Base-by-base conservation (phyloP, 805 yeast genomes). In the Yamadazyma laniorum region DNA sequence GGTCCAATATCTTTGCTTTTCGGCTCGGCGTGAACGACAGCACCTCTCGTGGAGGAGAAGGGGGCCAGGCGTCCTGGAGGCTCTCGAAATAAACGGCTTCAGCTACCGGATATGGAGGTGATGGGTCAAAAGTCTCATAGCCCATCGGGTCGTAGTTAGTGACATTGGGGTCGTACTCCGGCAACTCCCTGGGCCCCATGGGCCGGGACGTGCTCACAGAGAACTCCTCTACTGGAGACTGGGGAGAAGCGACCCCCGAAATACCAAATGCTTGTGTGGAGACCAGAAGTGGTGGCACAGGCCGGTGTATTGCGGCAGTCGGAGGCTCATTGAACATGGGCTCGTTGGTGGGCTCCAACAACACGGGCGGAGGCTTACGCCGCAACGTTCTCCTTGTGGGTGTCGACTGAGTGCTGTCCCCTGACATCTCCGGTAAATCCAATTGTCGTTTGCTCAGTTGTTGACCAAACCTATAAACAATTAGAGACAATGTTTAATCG, bases 121-220 rank as follows among this genome's bases (percentile, higher is more conserved):
- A 26, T 15, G 16, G 22, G 5, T 14, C 23, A 21, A 25, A 7
- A 6, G 12, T 12, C 19, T 25, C 37, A 6, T 8, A 19, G 6
- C 37, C 37, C 37, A 34, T 21, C 17, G 42, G 31, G 25, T 40
- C 44, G 14, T 40, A 35, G 31, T 35, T 35, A 18, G 19, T 29
- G 4, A 29, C 29, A 37, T 44, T 37, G 1, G 35, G 34, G 16
- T 56, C 56, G 39, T 65, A 67, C 13, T 61, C 65, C 4, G 68
- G 64, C 16, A 67, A 46, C 29, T 57, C 63, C 46, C 61, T 59
- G 2, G 73, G 73, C 1, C 73, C 73, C 56, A 55, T 65, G 2
- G 66, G 72, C 29, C 56, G 56, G 13, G 69, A 66, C 25, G 40
- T 14, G 9, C 15, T 17, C 22, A 7, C 22, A 14, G 33, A 29